Base-by-base conservation (phyloP, 140 eudicot species). In the Cichorium intybus region DNA sequence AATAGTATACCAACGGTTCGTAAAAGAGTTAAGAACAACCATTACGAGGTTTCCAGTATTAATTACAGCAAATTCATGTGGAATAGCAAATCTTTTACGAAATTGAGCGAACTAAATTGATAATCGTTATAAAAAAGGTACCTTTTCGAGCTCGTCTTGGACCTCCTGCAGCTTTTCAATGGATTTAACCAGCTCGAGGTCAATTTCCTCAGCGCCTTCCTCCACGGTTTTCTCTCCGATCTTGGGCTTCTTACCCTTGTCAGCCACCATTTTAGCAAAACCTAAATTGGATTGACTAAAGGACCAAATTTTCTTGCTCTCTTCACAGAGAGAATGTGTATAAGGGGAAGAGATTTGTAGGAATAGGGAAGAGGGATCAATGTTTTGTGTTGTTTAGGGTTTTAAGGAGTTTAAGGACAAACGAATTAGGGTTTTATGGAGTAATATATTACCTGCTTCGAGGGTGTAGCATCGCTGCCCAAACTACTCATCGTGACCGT, bases 61-160 rank as follows among this genome's bases (percentile, higher is more conserved):
- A 69, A 69, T 14, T 22, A 64, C 33, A 17, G 12, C 55, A 56
- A 29, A 27, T 56, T 67, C 53, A 16, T 24, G 14, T 22, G 17
- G 7, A 54, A 10, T 10, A 24, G 18, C 73, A 35, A 20, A 22
- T 23, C 47, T 61, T 3, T n/a, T 37, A 39, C 22, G 14, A 6
- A 65, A 29, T 65, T 26, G 33, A 5, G 57, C 22, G 20, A 43
- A 69, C 45, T 18, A 14, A 18, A 24, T 58, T 21, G 69, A 47
- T 28, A 21, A 47, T 50, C 22, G 9, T 11, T 11, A n/a, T 31
- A 31, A 8, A 17, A 2, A 49, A 2, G 9, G 63, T 47, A 89
- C 97, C 62, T 89, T 89, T n/a, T 89, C 97, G 22, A 89, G 97
- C 68, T 86, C 88, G 48, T 89, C 97, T 75, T 89, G 95, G 50